These are phyloP conservation scores for Metrosideros polymorpha DNA, from an alignment of 441 rosid genomes.

Conservation along the genomic window DNA sequence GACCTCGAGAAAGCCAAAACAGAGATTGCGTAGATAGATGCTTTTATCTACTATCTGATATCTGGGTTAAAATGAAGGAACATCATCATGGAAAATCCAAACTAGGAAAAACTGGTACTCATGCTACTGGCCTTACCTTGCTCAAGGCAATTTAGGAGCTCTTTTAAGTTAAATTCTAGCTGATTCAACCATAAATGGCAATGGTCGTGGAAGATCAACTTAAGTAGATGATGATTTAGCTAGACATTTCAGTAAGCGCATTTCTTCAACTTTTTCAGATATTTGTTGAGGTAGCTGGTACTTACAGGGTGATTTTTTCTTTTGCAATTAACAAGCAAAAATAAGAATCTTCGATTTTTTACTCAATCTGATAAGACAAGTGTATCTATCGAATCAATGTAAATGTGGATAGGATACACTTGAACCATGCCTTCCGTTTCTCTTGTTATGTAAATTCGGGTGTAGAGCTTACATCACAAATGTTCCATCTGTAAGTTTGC, in stretches of 20 bases:
- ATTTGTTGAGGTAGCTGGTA: background rate
- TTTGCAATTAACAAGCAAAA: background rate
- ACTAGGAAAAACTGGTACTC: background rate
- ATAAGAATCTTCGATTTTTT: background rate
- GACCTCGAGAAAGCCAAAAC: background rate
- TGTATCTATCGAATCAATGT: background rate
- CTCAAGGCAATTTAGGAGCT: background rate
- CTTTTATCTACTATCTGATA: background rate
- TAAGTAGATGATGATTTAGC: background rate
- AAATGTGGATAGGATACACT: background rate
- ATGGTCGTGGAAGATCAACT: background rate
- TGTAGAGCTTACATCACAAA: background rate
- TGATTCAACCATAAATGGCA: background rate
- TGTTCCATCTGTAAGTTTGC: background rate
- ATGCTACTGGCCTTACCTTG: background rate
- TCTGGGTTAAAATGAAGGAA: background rate
- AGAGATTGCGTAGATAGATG: background rate
- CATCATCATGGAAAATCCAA: background rate
- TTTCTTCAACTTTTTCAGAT: background rate
- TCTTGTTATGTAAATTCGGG: background rate
- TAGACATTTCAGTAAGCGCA: background rate
- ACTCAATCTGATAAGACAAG: background rate
- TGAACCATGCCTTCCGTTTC: background rate
- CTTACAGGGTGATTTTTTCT: background rate
- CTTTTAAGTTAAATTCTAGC: background rate